Evolutionary conservation across 2,329 filamentous ascomycete genomes (phyloP), one percentile per base, ranked within the genome.

Genomic region (Fusarium ramigenum): DNA sequence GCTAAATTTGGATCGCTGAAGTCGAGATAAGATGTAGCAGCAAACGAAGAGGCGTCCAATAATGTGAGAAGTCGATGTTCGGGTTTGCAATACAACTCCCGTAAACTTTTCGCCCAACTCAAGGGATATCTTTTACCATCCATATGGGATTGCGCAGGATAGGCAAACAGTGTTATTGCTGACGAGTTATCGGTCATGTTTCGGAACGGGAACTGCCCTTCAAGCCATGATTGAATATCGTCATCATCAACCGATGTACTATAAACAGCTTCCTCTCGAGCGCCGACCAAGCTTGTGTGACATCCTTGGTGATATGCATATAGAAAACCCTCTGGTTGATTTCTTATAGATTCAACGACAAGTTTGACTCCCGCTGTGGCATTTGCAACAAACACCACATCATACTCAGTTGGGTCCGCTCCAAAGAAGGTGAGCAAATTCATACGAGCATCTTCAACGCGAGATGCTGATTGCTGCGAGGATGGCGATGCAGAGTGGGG

Each of bases 61-160:
- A 98, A 83, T 0, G 93, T 93, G 78, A 92, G 95, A 4, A 86
- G 82, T 60, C 77, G 79, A 59, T 69, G 2, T 43, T 73, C 3
- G 58, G 47, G 16, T 60, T 60, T n/a, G 50, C 75, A 42, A 16
- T 78, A 71, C 34, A 56, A 54, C 16, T 71, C 65, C 44, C 87
- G 86, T 56, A 91, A 78, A 30, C 82, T 77, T 53, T 81, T 78
- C 50, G 88, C 86, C 95, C 95, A 98, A 7, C 85, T 82, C 21
- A 94, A 80, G 12, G 95, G 93, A 66, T 94, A 87, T 60, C 93
- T 90, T 28, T 87, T 88, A 6, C 96, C 96, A 73, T 96, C 93
- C 92, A 98, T 93, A 79, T 98, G 97, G 37, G 95, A 98, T 80
- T 98, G 96, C 4, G 92, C 95, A 12, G 96, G 93, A 79, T 94